phyloP scores from a whole-genome alignment of 441 rosid species.

The Mallotus repandus region DNA sequence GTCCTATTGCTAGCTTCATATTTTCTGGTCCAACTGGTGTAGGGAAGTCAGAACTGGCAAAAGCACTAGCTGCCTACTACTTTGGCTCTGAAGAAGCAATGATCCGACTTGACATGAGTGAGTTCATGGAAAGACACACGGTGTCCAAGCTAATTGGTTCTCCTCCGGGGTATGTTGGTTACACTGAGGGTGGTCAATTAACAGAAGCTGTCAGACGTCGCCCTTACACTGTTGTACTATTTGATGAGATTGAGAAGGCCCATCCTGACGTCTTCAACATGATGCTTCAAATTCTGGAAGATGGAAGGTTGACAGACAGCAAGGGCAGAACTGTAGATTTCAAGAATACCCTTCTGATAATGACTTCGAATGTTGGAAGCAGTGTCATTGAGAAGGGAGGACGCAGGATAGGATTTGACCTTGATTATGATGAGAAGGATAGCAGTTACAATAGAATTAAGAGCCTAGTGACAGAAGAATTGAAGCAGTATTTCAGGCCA shows the following conservation, averaged over 20 bases:
- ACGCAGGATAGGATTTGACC: constrained; percentile 87
- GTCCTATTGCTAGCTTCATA: constrained; percentile 97
- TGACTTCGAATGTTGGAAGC: constrained; percentile 99
- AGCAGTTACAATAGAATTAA: constrained; percentile 89
- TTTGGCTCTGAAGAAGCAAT: constrained; percentile 97
- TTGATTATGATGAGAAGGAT: constrained; percentile 90
- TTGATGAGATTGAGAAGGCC: constrained; percentile 98
- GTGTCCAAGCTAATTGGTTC: constrained; percentile 98
- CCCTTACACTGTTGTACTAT: constrained; percentile 85
- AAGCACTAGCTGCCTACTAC: constrained; percentile 89
- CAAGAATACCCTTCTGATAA: constrained; percentile 91
- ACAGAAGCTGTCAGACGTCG: constrained; percentile 97
- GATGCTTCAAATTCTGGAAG: constrained; percentile 99
- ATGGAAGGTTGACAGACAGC: constrained; percentile 95
- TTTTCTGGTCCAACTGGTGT: constrained; percentile 99
- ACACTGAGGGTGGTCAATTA: constrained; percentile 95
- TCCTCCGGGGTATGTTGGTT: constrained; percentile 98
- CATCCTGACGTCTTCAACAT: constrained; percentile 97
- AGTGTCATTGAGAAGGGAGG: constrained; percentile 94
- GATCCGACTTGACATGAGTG: constrained; percentile 98
- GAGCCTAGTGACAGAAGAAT: constrained; percentile 88
- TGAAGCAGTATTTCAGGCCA: constrained; percentile 91
- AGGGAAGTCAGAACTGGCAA: constrained; percentile 96
- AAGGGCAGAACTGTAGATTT: constrained; percentile 98
- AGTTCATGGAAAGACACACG: constrained; percentile 96